Base-by-base conservation (phyloP, 768 basidiomycete genomes). In the Crassisporium funariophilum region DNA sequence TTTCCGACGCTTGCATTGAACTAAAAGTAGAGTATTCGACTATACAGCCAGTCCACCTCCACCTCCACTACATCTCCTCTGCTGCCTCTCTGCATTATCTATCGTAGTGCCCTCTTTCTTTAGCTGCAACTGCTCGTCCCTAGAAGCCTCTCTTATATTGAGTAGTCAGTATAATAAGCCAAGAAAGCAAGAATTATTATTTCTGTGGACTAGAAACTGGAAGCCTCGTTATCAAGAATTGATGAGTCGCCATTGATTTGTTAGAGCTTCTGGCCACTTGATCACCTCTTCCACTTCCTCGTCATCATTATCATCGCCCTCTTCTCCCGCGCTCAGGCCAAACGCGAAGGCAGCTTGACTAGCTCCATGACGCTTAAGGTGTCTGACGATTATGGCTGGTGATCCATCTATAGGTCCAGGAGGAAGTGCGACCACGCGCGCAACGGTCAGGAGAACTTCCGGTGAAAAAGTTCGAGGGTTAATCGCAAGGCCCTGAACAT, bases 381-480 rank as follows among this genome's bases (percentile, higher is more conserved):
- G 51, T 15, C 50, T 40, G 35, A 52, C 38, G 36, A 23, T n/a
- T 12, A 41, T 41, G 24, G 38, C 12, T 11, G 21, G 35, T 9
- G 44, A 19, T 10, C 43, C 41, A 8, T 42, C 39, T 20, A 49
- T 52, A 10, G 47, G 19, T 17, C 9, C 12, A 12, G 35, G 29
- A 1, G 49, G 40, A 3, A 60, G 39, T 40, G 55, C 48, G 16
- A 64, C 36, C 24, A 86, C 65, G 0, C 61, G 63, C 0, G 68
- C 82, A 2, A 81, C 50, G n/a, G 65, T 70, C 15, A 84, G 57
- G 46, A 86, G 55, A 10, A 75, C 60, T 50, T 85, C 86, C 0
- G 86, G 86, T 4, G 82, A 76, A 41, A 74, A 75, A 3, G 84
- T 86, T 4, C 56, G 58, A 0, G 79, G 79, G 53, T 85, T 78